These are phyloP conservation scores for Aureobasidium lini DNA, from an alignment of 2,329 filamentous ascomycete species.

Conservation along the genomic window DNA sequence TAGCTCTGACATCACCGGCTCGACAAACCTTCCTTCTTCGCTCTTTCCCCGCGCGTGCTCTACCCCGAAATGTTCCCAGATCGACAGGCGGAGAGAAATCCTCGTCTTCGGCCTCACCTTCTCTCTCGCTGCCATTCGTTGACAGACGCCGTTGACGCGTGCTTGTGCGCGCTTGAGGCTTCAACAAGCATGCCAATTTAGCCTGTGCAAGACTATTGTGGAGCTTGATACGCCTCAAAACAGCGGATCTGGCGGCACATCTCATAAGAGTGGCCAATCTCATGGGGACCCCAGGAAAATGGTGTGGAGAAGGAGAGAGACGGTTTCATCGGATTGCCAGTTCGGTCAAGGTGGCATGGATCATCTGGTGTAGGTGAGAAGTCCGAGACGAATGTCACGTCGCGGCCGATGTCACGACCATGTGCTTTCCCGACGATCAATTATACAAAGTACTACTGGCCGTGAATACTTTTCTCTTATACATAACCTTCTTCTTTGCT, in stretches of 20 bases:
- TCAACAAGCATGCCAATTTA: slow-evolving; percentile 11
- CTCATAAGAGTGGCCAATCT: neutral
- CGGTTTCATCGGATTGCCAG: neutral
- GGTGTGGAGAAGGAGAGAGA: neutral
- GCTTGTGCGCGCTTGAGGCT: neutral
- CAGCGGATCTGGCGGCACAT: neutral
- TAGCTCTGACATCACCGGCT: neutral
- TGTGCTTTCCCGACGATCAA: neutral
- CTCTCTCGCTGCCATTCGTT: neutral
- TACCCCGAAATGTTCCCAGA: neutral
- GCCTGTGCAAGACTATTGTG: neutral
- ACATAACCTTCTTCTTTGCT: neutral
- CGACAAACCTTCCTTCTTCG: neutral
- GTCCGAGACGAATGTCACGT: neutral
- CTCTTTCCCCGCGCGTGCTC: neutral
- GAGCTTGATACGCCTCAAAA: neutral
- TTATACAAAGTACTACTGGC: neutral
- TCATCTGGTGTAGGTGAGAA: neutral
- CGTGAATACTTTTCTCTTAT: neutral
- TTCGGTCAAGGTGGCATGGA: neutral
- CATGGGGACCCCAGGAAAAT: neutral
- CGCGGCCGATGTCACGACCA: slow-evolving; percentile 1
- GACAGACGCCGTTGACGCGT: slow-evolving; percentile 8
- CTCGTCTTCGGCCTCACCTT: neutral
- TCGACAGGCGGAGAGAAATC: neutral